Evolutionary conservation across 306 rosid genomes (phyloP).

Genomic region (Trifolium pratense): DNA sequence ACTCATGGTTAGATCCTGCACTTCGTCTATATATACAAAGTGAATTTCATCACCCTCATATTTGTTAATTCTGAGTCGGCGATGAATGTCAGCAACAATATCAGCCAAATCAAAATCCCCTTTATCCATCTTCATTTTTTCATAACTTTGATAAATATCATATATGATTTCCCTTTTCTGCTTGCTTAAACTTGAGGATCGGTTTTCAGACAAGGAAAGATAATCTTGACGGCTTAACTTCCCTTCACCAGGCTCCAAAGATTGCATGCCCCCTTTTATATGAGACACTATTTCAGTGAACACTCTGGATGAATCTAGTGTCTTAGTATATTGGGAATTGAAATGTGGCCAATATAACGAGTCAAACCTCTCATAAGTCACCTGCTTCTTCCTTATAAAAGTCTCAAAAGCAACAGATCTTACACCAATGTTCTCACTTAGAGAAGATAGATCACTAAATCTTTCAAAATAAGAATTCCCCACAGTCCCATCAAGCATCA

Average conservation of each 20-base stretch:
- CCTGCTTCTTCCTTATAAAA: conserved; percentile 65
- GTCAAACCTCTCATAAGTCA: conserved; percentile 66
- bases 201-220: conserved; percentile 48
- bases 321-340: conserved; percentile 57
- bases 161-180: conserved; percentile 59
- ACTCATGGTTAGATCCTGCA: conserved; percentile 81
- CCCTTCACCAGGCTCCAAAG: conserved; percentile 48
- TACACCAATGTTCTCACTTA: conserved; percentile 37
- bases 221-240: conserved; percentile 58
- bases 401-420: conserved; percentile 60
- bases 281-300: conserved; percentile 75
- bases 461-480: conserved; percentile 72
- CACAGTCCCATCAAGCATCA: conserved; percentile 86
- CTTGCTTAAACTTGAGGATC: conserved; percentile 54
- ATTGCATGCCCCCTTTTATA: conserved; percentile 66
- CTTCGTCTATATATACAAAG: conserved; percentile 83
- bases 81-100: conserved; percentile 70
- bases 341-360: conserved; percentile 76
- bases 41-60: conserved; percentile 61
- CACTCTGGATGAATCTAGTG: conserved; percentile 65
- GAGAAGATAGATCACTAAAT: conserved; percentile 45
- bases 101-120: conserved; percentile 81
- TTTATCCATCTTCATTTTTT: conserved; percentile 63
- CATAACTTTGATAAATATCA: conserved; percentile 64
- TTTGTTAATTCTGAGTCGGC: conserved; percentile 48